phyloP scores from a whole-genome alignment of 768 basidiomycete species.

The Rhodotorula kratochvilovae region DNA sequence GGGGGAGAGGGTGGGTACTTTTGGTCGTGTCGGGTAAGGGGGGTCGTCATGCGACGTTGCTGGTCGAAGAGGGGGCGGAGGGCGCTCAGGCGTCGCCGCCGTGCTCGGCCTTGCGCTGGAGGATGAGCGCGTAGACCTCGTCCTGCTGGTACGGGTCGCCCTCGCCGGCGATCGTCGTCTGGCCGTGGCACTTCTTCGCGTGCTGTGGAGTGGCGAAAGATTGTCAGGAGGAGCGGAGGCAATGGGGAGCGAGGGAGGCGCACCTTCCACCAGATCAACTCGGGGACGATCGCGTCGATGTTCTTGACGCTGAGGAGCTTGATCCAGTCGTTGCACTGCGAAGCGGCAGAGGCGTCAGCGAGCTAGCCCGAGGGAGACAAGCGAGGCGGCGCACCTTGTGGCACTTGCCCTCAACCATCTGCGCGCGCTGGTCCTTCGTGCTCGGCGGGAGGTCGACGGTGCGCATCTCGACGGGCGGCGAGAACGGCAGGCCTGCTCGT shows the following conservation, averaged over 20 bases:
- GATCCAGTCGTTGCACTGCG: conserved; percentile 64
- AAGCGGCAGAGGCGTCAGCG: neutral
- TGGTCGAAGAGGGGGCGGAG: neutral
- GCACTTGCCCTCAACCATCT: conserved; percentile 67
- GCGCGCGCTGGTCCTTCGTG: conserved; percentile 59
- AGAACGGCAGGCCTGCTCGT: conserved; percentile 61
- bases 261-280: conserved; percentile 63
- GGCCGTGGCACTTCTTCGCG: conserved; percentile 69
- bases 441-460: conserved; percentile 49
- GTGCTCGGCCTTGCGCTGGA: conserved; percentile 19
- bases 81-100: neutral
- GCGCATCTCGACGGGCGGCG: conserved; percentile 67
- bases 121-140: conserved; percentile 45
- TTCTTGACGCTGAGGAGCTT: conserved; percentile 68
- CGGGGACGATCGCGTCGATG: conserved; percentile 63
- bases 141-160: conserved; percentile 60
- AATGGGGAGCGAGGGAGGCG: neutral
- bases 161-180: conserved; percentile 58
- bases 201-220: conserved; percentile 61
- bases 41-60: neutral
- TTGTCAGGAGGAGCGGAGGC: neutral
- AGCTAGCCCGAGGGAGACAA: neutral
- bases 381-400: conserved; percentile 51
- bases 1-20: no score
- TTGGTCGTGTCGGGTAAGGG: no score